Evolutionary conservation across 1,284 basidiomycete species (phyloP).

Genomic region (Pulveroboletus sp.): DNA sequence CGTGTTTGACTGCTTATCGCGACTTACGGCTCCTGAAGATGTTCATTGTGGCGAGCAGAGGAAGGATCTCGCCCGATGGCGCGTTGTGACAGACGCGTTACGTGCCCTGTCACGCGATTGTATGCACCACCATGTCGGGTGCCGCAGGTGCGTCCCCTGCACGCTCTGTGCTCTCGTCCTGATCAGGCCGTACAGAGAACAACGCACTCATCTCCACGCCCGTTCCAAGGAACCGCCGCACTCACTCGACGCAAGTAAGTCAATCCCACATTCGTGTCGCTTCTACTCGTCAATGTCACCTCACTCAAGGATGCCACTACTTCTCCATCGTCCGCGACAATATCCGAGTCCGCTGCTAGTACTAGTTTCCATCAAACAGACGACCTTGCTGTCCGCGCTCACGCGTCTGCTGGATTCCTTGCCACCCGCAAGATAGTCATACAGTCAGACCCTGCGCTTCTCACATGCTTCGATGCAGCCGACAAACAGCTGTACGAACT

Average conservation of each 20-base stretch:
- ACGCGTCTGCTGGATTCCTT: constrained; percentile 30
- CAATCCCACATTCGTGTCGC: neutral
- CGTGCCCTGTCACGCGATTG: constrained; percentile 23
- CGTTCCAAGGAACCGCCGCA: constrained; percentile 12
- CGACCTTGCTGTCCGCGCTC: constrained; percentile 24
- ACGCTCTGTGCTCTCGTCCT: neutral
- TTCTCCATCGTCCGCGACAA: constrained; percentile 38
- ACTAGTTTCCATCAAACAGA: constrained; percentile 26
- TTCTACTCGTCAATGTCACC: neutral
- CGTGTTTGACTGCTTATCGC: constrained; percentile 9
- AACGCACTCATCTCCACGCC: constrained; percentile 15
- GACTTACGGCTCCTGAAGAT: constrained; percentile 81
- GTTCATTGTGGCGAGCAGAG: constrained; percentile 55
- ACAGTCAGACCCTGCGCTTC: constrained; percentile 61
- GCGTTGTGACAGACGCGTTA: constrained; percentile 35
- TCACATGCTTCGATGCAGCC: constrained; percentile 69
- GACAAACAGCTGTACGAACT: constrained; percentile 74
- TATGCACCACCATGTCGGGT: constrained; percentile 14
- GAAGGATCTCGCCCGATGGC: constrained; percentile 12
- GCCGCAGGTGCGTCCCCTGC: constrained; percentile 16
- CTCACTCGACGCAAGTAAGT: constrained; percentile 19
- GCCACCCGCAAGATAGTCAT: constrained; percentile 47
- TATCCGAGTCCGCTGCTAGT: constrained; percentile 33
- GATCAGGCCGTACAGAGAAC: constrained; percentile 2
- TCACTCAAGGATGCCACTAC: constrained; percentile 16